Evolutionary conservation across 2,329 filamentous ascomycete species (phyloP).

Genomic region (Cytospora mali): DNA sequence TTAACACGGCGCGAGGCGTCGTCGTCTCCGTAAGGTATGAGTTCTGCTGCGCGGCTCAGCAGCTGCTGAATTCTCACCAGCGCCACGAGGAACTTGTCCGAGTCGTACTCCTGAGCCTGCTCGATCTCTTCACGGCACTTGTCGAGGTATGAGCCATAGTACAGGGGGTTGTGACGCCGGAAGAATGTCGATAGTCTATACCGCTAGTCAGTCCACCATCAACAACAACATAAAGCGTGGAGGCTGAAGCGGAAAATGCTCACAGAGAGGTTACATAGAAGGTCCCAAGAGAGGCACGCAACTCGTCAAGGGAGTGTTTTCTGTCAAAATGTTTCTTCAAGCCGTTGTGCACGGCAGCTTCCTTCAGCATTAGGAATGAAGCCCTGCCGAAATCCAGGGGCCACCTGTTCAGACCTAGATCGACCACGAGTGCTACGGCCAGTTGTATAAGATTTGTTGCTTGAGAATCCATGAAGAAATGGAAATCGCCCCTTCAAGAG

Average conservation of each 20-base stretch:
- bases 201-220: background rate
- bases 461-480: constrained; percentile 42
- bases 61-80: constrained; percentile 41
- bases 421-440: constrained; percentile 41
- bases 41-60: constrained; percentile 35
- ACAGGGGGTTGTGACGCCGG: constrained; percentile 37
- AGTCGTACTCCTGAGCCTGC: constrained; percentile 35
- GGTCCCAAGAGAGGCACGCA: constrained; percentile 44
- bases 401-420: constrained; percentile 42
- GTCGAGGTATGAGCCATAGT: constrained; percentile 39
- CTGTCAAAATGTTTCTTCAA: constrained; percentile 25
- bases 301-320: constrained; percentile 40
- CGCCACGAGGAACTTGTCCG: constrained; percentile 39
- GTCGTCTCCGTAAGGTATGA: constrained; percentile 33
- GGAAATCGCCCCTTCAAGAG: constrained; percentile 41
- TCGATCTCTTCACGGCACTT: constrained; percentile 40
- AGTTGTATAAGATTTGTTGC: constrained; percentile 45
- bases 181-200: constrained; percentile 36
- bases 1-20: constrained; percentile 25
- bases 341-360: constrained; percentile 36
- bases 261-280: constrained; percentile 44
- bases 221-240: background rate
- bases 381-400: constrained; percentile 31
- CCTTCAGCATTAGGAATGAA: constrained; percentile 38
- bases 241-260: background rate